Percentiles rank a stretch among this genome's conserved stretches.
These are phyloP conservation scores for Spinacia oleracea DNA, from an alignment of 179 eudicot genomes.

Conservation along the genomic window DNA sequence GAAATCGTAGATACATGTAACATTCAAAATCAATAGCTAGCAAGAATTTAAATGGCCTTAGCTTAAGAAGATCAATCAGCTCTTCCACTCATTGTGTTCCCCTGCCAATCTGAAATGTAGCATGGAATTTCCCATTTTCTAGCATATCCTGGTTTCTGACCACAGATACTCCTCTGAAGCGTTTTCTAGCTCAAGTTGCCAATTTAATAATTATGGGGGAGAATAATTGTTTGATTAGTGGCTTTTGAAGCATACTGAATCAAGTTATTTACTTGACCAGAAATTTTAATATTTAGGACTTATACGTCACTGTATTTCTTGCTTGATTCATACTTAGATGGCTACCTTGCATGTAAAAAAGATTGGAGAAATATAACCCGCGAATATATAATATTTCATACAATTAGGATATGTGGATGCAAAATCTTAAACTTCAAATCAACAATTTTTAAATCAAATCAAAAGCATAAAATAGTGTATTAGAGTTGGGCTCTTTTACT, in stretches of 20 bases:
- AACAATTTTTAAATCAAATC: too few species aligned
- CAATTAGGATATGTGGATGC: background rate
- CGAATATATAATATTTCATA: too few species aligned
- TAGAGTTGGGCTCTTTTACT: background rate
- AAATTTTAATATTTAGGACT: background rate
- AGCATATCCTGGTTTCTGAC: background rate
- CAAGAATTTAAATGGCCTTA: background rate
- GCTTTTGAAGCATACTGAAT: background rate
- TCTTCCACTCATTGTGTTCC: background rate
- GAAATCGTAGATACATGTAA: background rate
- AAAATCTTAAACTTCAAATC: background rate
- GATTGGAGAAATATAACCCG: background rate
- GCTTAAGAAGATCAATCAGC: background rate
- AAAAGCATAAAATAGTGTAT: too few species aligned
- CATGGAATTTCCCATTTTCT: background rate
- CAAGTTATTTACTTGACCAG: background rate
- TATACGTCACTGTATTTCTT: background rate
- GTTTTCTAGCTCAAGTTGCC: background rate
- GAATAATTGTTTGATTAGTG: background rate
- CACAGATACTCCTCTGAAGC: background rate
- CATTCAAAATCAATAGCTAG: background rate
- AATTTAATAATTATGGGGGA: background rate
- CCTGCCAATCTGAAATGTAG: background rate
- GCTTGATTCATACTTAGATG: background rate
- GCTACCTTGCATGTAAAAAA: background rate